Evolutionary conservation across 2,329 filamentous ascomycete species (phyloP).

Genomic region (Ophiostoma australiae): DNA sequence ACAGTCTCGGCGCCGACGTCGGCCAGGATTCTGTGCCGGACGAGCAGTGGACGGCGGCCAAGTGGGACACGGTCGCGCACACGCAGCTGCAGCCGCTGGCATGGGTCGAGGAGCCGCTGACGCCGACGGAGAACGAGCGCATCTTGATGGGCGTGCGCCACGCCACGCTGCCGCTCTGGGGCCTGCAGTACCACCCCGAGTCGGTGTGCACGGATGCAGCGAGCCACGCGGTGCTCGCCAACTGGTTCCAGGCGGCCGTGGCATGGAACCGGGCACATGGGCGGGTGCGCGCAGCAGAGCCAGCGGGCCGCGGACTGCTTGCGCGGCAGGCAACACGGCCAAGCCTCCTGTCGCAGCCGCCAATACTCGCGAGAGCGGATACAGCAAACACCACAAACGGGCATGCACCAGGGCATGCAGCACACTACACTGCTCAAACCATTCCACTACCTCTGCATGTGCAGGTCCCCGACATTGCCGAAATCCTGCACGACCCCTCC

Average conservation of each 20-base stretch:
- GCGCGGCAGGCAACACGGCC: constrained; percentile 35
- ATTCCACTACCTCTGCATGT: constrained; percentile 44
- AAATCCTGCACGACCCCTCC: constrained; percentile 36
- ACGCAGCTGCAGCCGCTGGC: constrained; percentile 52
- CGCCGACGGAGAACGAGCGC: constrained; percentile 38
- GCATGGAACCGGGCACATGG: constrained; percentile 50
- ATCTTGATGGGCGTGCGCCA: constrained; percentile 77
- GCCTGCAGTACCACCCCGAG: constrained; percentile 86
- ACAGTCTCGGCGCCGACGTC: constrained; percentile 56
- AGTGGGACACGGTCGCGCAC: constrained; percentile 38
- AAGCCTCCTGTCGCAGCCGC: constrained; percentile 34
- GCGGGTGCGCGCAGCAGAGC: constrained; percentile 19
- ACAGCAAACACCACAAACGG: neutral
- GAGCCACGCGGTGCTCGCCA: constrained; percentile 59
- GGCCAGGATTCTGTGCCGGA: constrained; percentile 43
- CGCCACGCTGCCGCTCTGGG: constrained; percentile 67
- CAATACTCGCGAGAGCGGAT: neutral
- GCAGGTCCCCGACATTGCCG: constrained; percentile 52
- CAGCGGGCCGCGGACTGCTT: constrained; percentile 24
- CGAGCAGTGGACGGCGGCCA: constrained; percentile 36
- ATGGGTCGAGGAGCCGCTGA: constrained; percentile 51
- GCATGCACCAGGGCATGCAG: neutral
- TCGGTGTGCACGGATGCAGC: constrained; percentile 73
- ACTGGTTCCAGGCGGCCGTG: constrained; percentile 68
- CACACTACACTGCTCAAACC: constrained; percentile 29